These are phyloP conservation scores for Capsicum pubescens DNA, from an alignment of 257 asterid species.

Conservation along the genomic window DNA sequence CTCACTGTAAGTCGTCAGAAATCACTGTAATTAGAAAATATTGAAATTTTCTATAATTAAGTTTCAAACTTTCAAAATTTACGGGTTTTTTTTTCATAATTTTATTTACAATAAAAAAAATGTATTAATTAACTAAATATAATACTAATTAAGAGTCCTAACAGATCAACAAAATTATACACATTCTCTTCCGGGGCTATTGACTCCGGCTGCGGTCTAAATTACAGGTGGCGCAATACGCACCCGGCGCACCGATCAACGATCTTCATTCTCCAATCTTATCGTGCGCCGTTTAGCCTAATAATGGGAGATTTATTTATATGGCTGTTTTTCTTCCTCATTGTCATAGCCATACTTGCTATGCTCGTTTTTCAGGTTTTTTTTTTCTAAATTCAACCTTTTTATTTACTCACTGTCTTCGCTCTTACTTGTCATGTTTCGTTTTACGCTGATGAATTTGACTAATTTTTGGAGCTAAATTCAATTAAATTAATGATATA, in stretches of 20 bases:
- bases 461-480: no score
- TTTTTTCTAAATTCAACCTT: background rate
- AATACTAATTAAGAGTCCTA: background rate
- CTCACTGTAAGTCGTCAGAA: no score
- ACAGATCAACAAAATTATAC: background rate
- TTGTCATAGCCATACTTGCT: conserved; percentile 25
- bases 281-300: conserved; percentile 7
- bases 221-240: conserved; percentile 15
- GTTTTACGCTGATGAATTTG: no score
- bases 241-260: conserved; percentile 6
- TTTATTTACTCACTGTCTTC: background rate
- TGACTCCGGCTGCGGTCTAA: background rate
- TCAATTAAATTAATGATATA: no score
- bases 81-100: no score
- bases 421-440: no score
- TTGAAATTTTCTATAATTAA: no score
- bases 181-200: conserved; percentile 4
- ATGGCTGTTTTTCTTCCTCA: conserved; percentile 27
- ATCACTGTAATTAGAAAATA: no score
- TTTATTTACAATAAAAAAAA: no score
- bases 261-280: background rate
- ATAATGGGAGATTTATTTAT: conserved; percentile 24
- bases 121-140: no score
- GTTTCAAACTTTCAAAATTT: no score
- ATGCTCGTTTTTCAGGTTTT: conserved; percentile 26